Conservation (phyloP, 768 basidiomycete species). For the Trametes sanguinea region DNA sequence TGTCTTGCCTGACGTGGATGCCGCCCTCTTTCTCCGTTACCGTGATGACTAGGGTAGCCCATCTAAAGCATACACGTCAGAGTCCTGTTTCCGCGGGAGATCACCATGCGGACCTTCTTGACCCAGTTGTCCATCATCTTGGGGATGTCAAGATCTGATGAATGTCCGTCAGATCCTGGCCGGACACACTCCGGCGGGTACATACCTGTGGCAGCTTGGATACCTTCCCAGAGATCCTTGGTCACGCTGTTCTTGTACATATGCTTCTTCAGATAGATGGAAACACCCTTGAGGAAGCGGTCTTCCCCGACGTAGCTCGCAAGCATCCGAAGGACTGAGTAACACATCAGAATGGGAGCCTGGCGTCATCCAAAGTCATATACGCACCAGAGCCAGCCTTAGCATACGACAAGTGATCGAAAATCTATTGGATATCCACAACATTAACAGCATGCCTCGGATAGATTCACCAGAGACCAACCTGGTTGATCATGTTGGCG, state of each 20-base stretch:
- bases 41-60: slow-evolving; percentile 88
- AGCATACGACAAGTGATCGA: slow-evolving; percentile 85
- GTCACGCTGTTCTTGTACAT: slow-evolving; percentile 85
- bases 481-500: slow-evolving; percentile 81
- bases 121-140: slow-evolving; percentile 93
- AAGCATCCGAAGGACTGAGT: slow-evolving; percentile 88
- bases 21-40: slow-evolving; percentile 76
- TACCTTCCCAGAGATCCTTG: slow-evolving; percentile 85
- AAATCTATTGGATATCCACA: slow-evolving; percentile 56
- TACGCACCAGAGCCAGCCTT: slow-evolving; percentile 74
- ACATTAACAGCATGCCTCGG: not conserved
- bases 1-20: slow-evolving; percentile 83
- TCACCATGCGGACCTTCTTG: slow-evolving; percentile 51
- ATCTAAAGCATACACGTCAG: slow-evolving; percentile 36
- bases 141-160: slow-evolving; percentile 62
- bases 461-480: slow-evolving; percentile 25
- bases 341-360: not conserved
- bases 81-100: not conserved
- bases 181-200: not conserved
- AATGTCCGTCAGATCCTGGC: not conserved
- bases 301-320: slow-evolving; percentile 88
- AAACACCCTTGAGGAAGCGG: slow-evolving; percentile 83
- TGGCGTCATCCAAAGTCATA: not conserved
- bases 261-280: slow-evolving; percentile 87
- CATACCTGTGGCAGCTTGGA: slow-evolving; percentile 68